These are phyloP conservation scores for Agaricus blazei DNA, from an alignment of 768 basidiomycete genomes.

Conservation along the genomic window DNA sequence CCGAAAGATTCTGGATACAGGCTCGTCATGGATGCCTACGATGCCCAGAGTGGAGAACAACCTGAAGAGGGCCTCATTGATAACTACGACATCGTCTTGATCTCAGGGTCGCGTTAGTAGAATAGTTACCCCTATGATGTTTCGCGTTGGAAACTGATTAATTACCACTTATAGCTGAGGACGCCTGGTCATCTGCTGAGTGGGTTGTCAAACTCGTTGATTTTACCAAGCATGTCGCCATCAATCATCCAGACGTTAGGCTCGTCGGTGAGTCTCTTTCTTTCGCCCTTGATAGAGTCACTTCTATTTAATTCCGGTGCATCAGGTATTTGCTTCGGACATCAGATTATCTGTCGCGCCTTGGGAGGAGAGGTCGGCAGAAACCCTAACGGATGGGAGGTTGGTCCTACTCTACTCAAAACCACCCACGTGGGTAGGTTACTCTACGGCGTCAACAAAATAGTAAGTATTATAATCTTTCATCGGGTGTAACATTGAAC, in stretches of 20 bases:
- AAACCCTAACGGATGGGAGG: conserved; percentile 73
- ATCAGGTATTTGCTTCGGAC: conserved; percentile 87
- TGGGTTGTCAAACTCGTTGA: conserved; percentile 73
- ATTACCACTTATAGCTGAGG: conserved; percentile 43
- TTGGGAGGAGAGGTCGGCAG: conserved; percentile 64
- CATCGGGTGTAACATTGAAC: too few relatives aligned
- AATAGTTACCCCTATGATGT: too few relatives aligned
- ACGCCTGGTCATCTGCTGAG: conserved; percentile 66
- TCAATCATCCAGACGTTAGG: neutral
- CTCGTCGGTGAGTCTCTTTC: conserved; percentile 44
- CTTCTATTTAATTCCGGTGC: neutral
- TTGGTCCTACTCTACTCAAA: conserved; percentile 51
- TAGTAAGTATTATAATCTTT: too few relatives aligned
- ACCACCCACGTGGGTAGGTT: conserved; percentile 65
- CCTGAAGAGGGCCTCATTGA: conserved; percentile 49
- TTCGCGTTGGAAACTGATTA: neutral
- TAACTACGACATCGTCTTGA: conserved; percentile 62
- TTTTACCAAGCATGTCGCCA: conserved; percentile 31
- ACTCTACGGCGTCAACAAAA: conserved; percentile 21
- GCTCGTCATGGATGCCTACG: conserved; percentile 53
- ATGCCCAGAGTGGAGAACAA: conserved; percentile 59
- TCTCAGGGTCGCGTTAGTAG: conserved; percentile 73
- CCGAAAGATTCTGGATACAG: conserved; percentile 20
- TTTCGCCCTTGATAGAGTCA: neutral
- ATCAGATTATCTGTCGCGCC: conserved; percentile 69